phyloP scores from a whole-genome alignment of 2,329 filamentous ascomycete genomes.

The Helicocarpus griseus region DNA sequence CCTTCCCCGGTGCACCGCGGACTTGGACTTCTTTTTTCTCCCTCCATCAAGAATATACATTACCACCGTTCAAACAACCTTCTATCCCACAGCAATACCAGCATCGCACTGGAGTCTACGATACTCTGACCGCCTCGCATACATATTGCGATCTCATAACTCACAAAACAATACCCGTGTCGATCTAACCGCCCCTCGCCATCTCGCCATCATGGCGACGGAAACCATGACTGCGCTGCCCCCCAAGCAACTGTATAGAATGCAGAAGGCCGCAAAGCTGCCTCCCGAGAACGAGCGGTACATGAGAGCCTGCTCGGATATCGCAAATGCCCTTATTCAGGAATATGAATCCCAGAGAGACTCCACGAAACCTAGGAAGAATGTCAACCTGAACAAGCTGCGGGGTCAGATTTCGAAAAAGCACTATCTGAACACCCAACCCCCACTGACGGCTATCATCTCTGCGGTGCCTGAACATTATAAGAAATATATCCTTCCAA shows the following conservation, averaged over 20 bases:
- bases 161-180: neutral
- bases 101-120: neutral
- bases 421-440: conserved; percentile 77
- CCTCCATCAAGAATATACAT: neutral
- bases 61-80: neutral
- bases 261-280: conserved; percentile 61
- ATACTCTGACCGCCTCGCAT: neutral
- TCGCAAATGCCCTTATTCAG: conserved; percentile 86
- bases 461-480: conserved; percentile 98
- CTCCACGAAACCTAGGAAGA: conserved; percentile 61
- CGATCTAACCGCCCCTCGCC: neutral
- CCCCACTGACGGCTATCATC: conserved; percentile 91
- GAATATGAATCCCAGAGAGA: conserved; percentile 79
- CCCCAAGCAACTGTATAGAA: conserved; percentile 41
- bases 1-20: neutral
- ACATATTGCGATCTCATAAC: neutral
- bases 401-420: conserved; percentile 86
- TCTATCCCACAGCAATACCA: neutral
- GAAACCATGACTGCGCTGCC: conserved; percentile 50
- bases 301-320: conserved; percentile 88
- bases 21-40: neutral
- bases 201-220: conserved; percentile 46
- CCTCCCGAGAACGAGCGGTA: conserved; percentile 91
- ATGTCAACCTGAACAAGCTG: conserved; percentile 86
- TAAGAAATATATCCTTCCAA: conserved; percentile 97